phyloP scores from a whole-genome alignment of 768 basidiomycete species.

The Baorangia bicolor region DNA sequence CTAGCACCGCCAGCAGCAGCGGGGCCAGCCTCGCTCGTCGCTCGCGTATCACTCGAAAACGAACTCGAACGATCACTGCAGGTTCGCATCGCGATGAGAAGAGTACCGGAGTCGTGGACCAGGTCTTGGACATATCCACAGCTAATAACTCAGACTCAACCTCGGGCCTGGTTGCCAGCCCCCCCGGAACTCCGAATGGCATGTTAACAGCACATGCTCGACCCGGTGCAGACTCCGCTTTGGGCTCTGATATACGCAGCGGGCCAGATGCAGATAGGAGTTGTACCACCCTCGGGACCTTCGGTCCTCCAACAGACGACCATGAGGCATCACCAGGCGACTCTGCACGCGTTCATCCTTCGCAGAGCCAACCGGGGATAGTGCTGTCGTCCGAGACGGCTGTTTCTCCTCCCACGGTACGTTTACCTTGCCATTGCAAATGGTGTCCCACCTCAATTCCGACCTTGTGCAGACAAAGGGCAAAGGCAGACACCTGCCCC shows the following conservation, averaged over 20 bases:
- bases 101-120: constrained; percentile 11
- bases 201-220: constrained; percentile 13
- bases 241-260: constrained; percentile 11
- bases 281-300: constrained; percentile 19
- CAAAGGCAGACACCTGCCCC: constrained; percentile 36
- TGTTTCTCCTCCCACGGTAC: constrained; percentile 18
- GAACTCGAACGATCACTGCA: constrained; percentile 51
- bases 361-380: constrained; percentile 12
- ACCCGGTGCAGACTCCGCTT: constrained; percentile 9
- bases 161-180: constrained; percentile 4
- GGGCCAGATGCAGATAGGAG: constrained; percentile 25
- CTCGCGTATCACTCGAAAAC: constrained; percentile 45
- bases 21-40: constrained; percentile 52
- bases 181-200: constrained; percentile 11
- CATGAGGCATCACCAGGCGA: constrained; percentile 7
- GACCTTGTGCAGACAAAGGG: constrained; percentile 30
- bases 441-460: constrained; percentile 18
- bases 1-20: constrained; percentile 47
- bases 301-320: constrained; percentile 23
- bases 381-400: constrained; percentile 12
- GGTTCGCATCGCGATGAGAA: constrained; percentile 25
- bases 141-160: constrained; percentile 17
- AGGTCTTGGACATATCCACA: constrained; percentile 31
- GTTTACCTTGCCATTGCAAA: constrained; percentile 16
- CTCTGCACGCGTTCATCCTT: neutral